Evolutionary conservation across 1,139 yeast genomes (phyloP), one percentile per base, ranked within the genome.

Genomic region (Scheffersomyces cryptocercus): DNA sequence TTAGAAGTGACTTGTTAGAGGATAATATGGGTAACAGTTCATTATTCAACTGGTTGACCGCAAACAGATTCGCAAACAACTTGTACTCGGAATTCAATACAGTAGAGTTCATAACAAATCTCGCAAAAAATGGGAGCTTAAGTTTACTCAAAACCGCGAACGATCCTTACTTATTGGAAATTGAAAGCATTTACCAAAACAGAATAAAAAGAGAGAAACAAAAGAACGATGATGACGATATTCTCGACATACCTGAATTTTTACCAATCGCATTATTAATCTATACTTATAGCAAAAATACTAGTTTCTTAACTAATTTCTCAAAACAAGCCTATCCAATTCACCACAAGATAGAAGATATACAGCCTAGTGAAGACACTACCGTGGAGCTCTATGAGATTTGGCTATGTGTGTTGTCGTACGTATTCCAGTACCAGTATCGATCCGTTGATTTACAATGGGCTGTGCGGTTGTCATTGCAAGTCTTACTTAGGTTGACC

Each of bases 31-130:
- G 61, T 47, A 66, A 57, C 47, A 55, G 61, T n/a, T 69, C 76
- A 2, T 68, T 73, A 38, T 59, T 72, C 43, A 64, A 64, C 39
- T 73, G 78, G 78, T 50, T 73, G 37, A 68, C 75, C 1, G 67
- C 66, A 0, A 68, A 65, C 43, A 49, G 56, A 24, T 59, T 66
- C 35, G 57, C 62, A 26, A 54, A 60, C 14, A 61, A 61, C 35
- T 48, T 56, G 34, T 68, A 68, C 47, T 41, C 60, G 14, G 51
- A 46, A 8, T 62, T 55, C 32, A 53, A 62, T 35, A 61, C 69
- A 1, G 48, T 49, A 6, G 51, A 45, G 3, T 29, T 46, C 14
- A 48, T 61, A 11, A 62, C 70, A 8, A 51, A 51, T 33, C 51
- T 62, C 14, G 35, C 41, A 1, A 50, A 49, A 3, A 55, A 58